phyloP scores from a whole-genome alignment of 495 filamentous ascomycete species.

The Xylaria nigripes region DNA sequence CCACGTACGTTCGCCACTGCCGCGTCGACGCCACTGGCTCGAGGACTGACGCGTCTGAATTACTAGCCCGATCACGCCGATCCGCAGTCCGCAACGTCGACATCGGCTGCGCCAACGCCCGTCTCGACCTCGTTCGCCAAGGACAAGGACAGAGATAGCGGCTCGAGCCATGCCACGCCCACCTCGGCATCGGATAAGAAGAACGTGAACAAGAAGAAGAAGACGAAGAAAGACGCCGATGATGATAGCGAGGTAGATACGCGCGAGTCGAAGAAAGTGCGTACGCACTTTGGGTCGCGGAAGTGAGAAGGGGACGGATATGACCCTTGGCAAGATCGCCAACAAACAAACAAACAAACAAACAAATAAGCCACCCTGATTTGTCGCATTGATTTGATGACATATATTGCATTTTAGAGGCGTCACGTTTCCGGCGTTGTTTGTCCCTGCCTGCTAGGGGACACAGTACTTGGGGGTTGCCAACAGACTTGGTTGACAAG shows the following conservation, averaged over 20 bases:
- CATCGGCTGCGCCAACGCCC: constrained; percentile 42
- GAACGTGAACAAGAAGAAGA: constrained; percentile 29
- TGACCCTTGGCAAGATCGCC: background rate
- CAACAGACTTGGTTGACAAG: background rate
- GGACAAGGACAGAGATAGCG: constrained; percentile 26
- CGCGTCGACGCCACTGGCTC: background rate
- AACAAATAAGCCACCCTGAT: background rate
- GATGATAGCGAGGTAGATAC: constrained; percentile 48
- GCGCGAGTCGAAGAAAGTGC: constrained; percentile 41
- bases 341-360: too few species aligned
- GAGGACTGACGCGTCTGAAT: constrained; percentile 12
- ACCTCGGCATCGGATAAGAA: constrained; percentile 35
- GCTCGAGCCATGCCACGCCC: constrained; percentile 38
- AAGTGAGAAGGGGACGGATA: constrained; percentile 28
- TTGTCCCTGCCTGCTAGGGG: background rate
- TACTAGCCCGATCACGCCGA: constrained; percentile 33
- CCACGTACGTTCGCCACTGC: constrained; percentile 26
- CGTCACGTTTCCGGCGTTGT: background rate
- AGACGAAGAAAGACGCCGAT: constrained; percentile 30
- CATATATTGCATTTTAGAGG: background rate
- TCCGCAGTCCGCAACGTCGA: constrained; percentile 28
- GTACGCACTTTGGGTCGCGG: constrained; percentile 43
- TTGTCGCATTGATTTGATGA: constrained; percentile 6
- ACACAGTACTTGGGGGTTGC: background rate
- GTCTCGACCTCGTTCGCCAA: constrained; percentile 37